A percentile compares a stretch with the other conserved stretches of the same genome.
Evolutionary conservation across 495 filamentous ascomycete genomes (phyloP).

Genomic region (Bacidia rubella): DNA sequence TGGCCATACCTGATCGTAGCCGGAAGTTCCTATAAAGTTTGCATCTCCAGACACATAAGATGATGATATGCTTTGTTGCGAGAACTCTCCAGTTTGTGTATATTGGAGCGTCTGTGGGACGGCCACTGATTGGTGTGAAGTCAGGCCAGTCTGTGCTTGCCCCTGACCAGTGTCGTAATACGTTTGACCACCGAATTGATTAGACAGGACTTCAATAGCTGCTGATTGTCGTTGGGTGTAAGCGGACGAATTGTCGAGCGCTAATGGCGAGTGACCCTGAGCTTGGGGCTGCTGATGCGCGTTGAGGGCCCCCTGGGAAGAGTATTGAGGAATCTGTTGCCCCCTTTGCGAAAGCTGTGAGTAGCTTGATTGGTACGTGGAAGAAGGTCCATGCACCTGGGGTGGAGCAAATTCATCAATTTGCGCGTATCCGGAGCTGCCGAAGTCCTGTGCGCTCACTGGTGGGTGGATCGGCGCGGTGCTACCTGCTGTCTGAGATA

Average conservation of each 20-base stretch:
- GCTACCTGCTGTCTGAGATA: not conserved
- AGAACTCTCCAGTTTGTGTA: conserved; percentile 39
- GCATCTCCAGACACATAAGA: conserved; percentile 39
- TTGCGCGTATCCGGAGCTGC: conserved; percentile 34
- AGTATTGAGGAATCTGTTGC: conserved; percentile 40
- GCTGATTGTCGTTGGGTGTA: conserved; percentile 69
- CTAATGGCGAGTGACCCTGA: conserved; percentile 56
- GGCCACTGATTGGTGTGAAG: conserved; percentile 40
- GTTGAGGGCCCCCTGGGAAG: conserved; percentile 9
- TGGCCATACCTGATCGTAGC: conserved; percentile 14
- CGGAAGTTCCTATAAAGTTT: conserved; percentile 33
- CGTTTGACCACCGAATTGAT: conserved; percentile 51
- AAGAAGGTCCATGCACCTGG: conserved; percentile 30
- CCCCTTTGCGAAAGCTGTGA: conserved; percentile 23
- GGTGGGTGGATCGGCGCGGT: not conserved
- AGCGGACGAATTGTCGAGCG: conserved; percentile 49
- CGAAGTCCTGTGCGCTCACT: conserved; percentile 13
- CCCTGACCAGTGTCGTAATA: conserved; percentile 65
- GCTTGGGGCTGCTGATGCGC: conserved; percentile 39
- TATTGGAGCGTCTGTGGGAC: conserved; percentile 39
- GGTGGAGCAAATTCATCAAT: conserved; percentile 24
- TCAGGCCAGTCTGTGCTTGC: conserved; percentile 36
- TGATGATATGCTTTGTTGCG: conserved; percentile 35
- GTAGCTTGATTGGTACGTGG: conserved; percentile 33
- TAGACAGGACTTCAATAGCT: conserved; percentile 65